Conservation (phyloP, 2,329 filamentous ascomycete species). For the Colletotrichum filicis region DNA sequence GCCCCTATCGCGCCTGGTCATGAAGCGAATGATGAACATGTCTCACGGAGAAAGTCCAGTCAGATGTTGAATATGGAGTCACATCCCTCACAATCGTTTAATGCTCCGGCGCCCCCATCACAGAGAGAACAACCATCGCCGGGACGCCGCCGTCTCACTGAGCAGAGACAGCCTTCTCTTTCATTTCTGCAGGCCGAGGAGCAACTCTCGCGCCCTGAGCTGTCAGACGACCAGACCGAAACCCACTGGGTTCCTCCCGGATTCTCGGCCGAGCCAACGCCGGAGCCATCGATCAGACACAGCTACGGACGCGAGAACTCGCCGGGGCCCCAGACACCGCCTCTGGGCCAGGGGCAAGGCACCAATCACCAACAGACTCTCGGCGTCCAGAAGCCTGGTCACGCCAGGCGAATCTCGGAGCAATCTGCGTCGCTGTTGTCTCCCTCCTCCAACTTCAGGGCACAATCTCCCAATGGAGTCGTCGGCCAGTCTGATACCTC, state of each 20-base stretch:
- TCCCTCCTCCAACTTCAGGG: background rate
- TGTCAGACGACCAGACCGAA: background rate
- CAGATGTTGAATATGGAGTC: background rate
- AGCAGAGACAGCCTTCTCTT: background rate
- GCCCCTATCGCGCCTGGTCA: background rate
- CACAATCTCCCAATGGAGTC: background rate
- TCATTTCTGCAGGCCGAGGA: background rate
- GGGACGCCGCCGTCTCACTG: background rate
- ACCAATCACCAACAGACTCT: constrained; percentile 6
- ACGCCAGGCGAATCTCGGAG: background rate
- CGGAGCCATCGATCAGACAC: background rate
- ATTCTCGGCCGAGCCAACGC: background rate
- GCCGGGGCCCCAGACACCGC: background rate
- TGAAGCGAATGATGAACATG: background rate
- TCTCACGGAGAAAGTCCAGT: background rate
- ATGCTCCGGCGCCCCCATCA: background rate
- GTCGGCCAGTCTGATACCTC: background rate
- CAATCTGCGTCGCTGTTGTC: constrained; percentile 1
- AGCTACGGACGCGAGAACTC: background rate
- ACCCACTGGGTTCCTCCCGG: background rate
- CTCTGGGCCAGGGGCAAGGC: background rate
- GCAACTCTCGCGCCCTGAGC: background rate
- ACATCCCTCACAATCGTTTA: background rate
- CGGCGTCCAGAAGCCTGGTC: background rate
- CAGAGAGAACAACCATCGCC: background rate